Conservation (phyloP, 306 rosid genomes). For the Dalbergia cultrata region DNA sequence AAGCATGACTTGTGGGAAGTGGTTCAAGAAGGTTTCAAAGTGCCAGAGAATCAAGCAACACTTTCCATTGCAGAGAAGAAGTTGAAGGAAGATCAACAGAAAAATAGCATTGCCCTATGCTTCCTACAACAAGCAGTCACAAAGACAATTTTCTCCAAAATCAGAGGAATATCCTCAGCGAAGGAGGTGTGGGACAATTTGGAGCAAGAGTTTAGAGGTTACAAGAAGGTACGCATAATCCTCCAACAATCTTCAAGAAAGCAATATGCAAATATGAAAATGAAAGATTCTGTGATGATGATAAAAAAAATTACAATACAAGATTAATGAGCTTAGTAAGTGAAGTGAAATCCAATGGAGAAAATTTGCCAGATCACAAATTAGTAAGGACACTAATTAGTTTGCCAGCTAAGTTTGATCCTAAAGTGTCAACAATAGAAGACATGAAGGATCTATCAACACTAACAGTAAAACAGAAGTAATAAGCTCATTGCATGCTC, state of each 20-base stretch:
- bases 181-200: neutral
- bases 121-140: too few species aligned
- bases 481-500: neutral
- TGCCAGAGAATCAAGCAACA: too few species aligned
- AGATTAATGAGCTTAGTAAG: neutral
- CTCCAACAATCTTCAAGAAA: neutral
- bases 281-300: neutral
- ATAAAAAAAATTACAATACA: neutral
- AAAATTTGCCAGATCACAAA: neutral
- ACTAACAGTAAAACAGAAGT: neutral
- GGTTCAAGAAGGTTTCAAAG: too few species aligned
- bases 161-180: too few species aligned
- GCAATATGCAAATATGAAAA: neutral
- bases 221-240: neutral
- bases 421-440: neutral
- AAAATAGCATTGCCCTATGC: too few species aligned
- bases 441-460: neutral
- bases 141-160: too few species aligned
- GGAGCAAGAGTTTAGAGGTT: neutral
- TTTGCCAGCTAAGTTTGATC: neutral
- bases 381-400: neutral
- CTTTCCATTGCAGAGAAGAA: too few species aligned
- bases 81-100: too few species aligned
- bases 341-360: neutral
- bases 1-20: too few species aligned